Conservation (phyloP, 2,329 filamentous ascomycete species). For the Alternaria consortialis region DNA sequence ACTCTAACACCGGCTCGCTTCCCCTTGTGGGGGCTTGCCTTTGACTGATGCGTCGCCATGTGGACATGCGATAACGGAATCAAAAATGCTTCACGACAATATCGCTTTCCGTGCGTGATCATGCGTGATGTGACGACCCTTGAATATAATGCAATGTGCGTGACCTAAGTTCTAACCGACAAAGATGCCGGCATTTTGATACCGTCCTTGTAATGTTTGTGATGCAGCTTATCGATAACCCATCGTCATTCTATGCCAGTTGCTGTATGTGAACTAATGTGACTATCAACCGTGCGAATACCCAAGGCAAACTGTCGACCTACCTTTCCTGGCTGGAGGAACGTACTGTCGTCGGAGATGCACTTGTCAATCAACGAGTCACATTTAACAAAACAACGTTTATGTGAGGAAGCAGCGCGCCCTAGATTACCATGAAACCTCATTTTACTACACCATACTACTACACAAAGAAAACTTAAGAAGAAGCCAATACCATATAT, state of each 20-base stretch:
- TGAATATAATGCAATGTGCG: slow-evolving; percentile 4
- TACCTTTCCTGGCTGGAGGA: no score
- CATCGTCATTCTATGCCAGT: no score
- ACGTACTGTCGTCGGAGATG: no score
- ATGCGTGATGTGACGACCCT: neutral
- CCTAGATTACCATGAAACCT: neutral
- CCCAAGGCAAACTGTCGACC: no score
- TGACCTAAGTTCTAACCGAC: slow-evolving; percentile 1
- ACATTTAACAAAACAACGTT: no score
- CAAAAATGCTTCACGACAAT: slow-evolving; percentile 51
- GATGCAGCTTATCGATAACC: no score
- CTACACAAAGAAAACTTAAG: neutral
- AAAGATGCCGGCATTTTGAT: neutral
- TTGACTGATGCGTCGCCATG: slow-evolving; percentile 50
- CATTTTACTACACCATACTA: neutral
- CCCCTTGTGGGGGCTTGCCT: slow-evolving; percentile 40
- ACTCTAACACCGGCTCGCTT: slow-evolving; percentile 51
- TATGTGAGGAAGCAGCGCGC: no score
- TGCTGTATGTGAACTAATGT: no score
- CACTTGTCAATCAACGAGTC: no score
- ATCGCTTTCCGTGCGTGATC: slow-evolving; percentile 19
- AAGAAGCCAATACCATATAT: no score
- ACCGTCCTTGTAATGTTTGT: no score
- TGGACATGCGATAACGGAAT: slow-evolving; percentile 48
- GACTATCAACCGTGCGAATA: no score